phyloP scores from a whole-genome alignment of 2,329 filamentous ascomycete species.

The Ophiostoma sp. region DNA sequence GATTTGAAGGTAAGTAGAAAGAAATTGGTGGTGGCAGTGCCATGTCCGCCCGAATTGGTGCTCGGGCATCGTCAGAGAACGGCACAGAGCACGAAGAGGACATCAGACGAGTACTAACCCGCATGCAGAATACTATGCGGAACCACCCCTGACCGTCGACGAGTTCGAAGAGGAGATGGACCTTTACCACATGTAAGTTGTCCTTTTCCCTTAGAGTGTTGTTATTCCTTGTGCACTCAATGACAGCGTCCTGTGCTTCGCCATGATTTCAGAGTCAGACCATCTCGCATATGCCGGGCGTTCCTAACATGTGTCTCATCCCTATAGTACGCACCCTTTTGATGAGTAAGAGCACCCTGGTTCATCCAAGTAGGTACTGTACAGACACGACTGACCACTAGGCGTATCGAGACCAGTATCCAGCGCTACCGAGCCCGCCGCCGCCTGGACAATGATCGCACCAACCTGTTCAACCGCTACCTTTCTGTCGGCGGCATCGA shows the following conservation, averaged over 20 bases:
- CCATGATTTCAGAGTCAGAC: neutral
- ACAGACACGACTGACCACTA: conserved; percentile 31
- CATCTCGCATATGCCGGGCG: neutral
- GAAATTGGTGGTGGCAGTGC: neutral
- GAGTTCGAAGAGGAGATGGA: conserved; percentile 60
- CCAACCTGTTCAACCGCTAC: conserved; percentile 69
- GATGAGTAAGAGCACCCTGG: conserved; percentile 19
- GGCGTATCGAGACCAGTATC: conserved; percentile 79
- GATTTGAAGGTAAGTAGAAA: conserved; percentile 56
- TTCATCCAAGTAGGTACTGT: neutral
- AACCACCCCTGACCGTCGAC: conserved; percentile 67
- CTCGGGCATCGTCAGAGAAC: neutral
- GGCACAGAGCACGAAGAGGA: neutral
- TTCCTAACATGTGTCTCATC: neutral
- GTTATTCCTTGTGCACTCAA: too few relatives aligned
- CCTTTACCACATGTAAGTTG: conserved; percentile 60
- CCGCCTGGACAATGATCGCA: conserved; percentile 60
- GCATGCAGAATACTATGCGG: conserved; percentile 62
- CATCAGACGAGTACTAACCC: neutral
- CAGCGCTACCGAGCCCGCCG: conserved; percentile 73
- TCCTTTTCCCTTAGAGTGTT: neutral
- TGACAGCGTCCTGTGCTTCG: neutral
- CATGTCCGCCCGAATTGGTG: neutral
- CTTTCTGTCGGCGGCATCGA: conserved; percentile 79
- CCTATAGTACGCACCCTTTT: conserved; percentile 20